Base-by-base conservation (phyloP, 1,284 basidiomycete genomes). In the Veloboletus limbatus region DNA sequence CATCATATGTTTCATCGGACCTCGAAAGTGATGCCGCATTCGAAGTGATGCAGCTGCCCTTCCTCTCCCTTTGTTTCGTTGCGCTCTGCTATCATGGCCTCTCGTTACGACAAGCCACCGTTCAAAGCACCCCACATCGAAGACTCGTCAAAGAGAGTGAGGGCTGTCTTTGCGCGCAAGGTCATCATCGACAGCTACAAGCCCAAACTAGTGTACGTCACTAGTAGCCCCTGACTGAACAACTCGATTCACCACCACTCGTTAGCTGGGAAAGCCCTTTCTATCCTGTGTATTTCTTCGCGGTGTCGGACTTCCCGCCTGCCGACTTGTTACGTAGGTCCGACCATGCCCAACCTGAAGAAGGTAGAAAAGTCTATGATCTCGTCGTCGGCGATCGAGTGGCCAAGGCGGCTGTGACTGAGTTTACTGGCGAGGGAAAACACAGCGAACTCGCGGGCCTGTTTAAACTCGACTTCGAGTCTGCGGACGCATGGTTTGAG, bases 401-500 rank as follows among this genome's bases (percentile, higher is more conserved):
- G 17, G 75, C 72, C 10, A 60, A 67, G 14, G 62, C 51, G 14
- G 75, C 75, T 0, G 70, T 76, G n/a, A 74, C 64, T 8, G 57
- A 69, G 34, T 76, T 72, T 10, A 63, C 56, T 3, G 37, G 40
- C 11, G 43, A 59, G 18, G 59, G 47, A 6, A 43, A 54, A 58
- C 52, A 58, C 30, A 66, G 63, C 17, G 73, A 75, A 8, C 62
- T 82, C 11, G 62, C 65, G 11, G 76, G 75, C 1, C 65, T 82
- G 21, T 63, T 77, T 25, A 76, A 73, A 45, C 59, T 85, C 48
- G 58, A 63, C 13, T 82, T 81, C 47, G 60, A 60, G 16, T 71
- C 72, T 13, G 73, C 76, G 59, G 80, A 82, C 51, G 73, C 75
- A 2, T 84, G 82, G 82, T 81, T 84, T 45, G 81, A 85, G 63